phyloP scores from a whole-genome alignment of 805 yeast species.

The Starmerella cellae region DNA sequence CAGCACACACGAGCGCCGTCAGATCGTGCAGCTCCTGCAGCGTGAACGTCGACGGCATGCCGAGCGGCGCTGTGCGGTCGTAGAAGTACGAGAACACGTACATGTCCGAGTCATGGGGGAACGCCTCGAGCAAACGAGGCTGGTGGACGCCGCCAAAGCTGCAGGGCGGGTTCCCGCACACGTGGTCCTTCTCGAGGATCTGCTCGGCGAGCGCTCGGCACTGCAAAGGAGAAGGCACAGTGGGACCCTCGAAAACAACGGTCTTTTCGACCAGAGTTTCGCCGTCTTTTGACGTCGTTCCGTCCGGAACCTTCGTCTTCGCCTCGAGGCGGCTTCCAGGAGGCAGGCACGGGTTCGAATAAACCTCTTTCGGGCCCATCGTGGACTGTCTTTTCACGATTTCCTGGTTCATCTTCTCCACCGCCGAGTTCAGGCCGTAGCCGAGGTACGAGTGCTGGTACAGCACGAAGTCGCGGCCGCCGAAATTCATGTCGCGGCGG shows the following conservation, averaged over 20 bases:
- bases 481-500: slow-evolving; percentile 66
- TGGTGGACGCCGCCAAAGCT: slow-evolving; percentile 96
- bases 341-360: slow-evolving; percentile 70
- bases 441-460: slow-evolving; percentile 94
- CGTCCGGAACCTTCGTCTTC: slow-evolving; percentile 42
- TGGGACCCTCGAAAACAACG: slow-evolving; percentile 56
- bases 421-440: slow-evolving; percentile 89
- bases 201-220: slow-evolving; percentile 77
- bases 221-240: slow-evolving; percentile 56
- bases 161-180: slow-evolving; percentile 68
- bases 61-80: slow-evolving; percentile 86
- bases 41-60: slow-evolving; percentile 85
- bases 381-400: slow-evolving; percentile 40
- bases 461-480: slow-evolving; percentile 62
- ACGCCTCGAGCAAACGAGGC: slow-evolving; percentile 73
- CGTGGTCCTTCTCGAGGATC: slow-evolving; percentile 68
- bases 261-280: slow-evolving; percentile 11
- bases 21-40: slow-evolving; percentile 71
- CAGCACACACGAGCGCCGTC: slow-evolving; percentile 74
- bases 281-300: slow-evolving; percentile 18
- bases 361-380: slow-evolving; percentile 31
- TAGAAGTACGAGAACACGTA: slow-evolving; percentile 88
- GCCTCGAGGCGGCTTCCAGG: slow-evolving; percentile 53
- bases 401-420: slow-evolving; percentile 60
- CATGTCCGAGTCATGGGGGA: slow-evolving; percentile 61